phyloP scores from a whole-genome alignment of 2,329 filamentous ascomycete genomes.

The Grosmannia serpens region DNA sequence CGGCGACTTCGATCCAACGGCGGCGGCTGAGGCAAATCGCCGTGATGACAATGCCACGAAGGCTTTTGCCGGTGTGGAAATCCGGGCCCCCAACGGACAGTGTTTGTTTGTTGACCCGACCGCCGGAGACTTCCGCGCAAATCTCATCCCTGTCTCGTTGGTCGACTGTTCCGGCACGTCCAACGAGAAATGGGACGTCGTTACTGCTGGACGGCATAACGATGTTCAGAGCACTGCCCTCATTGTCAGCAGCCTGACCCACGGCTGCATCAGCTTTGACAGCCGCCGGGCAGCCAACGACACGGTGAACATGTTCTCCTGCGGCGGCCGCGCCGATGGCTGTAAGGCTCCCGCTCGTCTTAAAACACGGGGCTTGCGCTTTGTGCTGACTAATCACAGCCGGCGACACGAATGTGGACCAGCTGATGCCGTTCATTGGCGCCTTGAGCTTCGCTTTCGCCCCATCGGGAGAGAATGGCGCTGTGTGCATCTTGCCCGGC shows the following conservation, averaged over 20 bases:
- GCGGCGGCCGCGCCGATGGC: constrained; percentile 38
- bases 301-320: constrained; percentile 39
- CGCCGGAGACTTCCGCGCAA: constrained; percentile 41
- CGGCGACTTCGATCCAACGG: constrained; percentile 34
- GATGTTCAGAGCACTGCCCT: constrained; percentile 29
- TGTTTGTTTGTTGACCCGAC: constrained; percentile 41
- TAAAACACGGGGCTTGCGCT: neutral
- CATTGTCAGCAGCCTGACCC: constrained; percentile 36
- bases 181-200: constrained; percentile 39
- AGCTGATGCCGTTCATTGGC: constrained; percentile 36
- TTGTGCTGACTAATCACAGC: constrained; percentile 18
- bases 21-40: constrained; percentile 35
- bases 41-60: constrained; percentile 35
- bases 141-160: constrained; percentile 37
- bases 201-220: constrained; percentile 38
- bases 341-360: constrained; percentile 17
- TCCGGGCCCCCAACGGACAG: constrained; percentile 34
- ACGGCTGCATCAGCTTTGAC: constrained; percentile 42
- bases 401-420: constrained; percentile 33
- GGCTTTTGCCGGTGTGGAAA: constrained; percentile 31
- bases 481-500: constrained; percentile 31
- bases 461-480: constrained; percentile 30
- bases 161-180: constrained; percentile 31
- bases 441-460: constrained; percentile 30
- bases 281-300: constrained; percentile 29